Evolutionary conservation across 192 early-diverging fungal genomes (phyloP).

Genomic region (Rhizoclosmatium sp.): DNA sequence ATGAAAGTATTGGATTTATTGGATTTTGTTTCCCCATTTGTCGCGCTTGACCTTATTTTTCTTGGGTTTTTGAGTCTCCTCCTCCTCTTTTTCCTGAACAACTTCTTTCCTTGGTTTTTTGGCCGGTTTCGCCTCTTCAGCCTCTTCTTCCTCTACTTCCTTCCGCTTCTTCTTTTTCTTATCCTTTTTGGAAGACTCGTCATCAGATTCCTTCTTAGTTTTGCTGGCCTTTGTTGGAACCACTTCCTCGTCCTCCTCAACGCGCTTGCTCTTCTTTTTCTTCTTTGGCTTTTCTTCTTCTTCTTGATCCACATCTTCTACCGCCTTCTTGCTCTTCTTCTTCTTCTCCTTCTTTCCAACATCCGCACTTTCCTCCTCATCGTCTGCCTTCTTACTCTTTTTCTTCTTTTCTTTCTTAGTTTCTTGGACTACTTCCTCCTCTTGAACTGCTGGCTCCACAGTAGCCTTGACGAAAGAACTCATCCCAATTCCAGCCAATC

Average conservation of each 20-base stretch:
- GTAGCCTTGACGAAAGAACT: constrained; percentile 18
- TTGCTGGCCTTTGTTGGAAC: background rate
- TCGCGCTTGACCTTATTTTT: constrained; percentile 27
- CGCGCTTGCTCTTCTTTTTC: background rate
- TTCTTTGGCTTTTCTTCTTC: constrained; percentile 8
- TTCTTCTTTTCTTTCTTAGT: constrained; percentile 27
- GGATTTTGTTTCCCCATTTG: constrained; percentile 36
- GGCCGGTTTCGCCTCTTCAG: background rate
- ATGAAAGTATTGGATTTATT: background rate
- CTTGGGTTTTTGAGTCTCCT: background rate
- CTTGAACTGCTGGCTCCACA: background rate
- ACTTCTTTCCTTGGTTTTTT: background rate
- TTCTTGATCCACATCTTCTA: background rate
- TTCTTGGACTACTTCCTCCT: constrained; percentile 27
- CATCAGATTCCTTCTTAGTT: background rate
- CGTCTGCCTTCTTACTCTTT: constrained; percentile 18
- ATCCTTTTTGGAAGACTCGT: background rate
- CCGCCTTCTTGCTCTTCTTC: background rate
- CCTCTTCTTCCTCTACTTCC: background rate
- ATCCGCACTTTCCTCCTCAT: background rate
- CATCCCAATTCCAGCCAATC: constrained; percentile 11
- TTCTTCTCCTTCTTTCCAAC: background rate
- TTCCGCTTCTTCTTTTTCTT: constrained; percentile 19
- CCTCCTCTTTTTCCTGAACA: background rate
- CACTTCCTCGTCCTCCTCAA: background rate